Percentiles rank a stretch among this genome's conserved stretches.
Conservation (phyloP, 331 rosid species). For the Dryas integrifolia region DNA sequence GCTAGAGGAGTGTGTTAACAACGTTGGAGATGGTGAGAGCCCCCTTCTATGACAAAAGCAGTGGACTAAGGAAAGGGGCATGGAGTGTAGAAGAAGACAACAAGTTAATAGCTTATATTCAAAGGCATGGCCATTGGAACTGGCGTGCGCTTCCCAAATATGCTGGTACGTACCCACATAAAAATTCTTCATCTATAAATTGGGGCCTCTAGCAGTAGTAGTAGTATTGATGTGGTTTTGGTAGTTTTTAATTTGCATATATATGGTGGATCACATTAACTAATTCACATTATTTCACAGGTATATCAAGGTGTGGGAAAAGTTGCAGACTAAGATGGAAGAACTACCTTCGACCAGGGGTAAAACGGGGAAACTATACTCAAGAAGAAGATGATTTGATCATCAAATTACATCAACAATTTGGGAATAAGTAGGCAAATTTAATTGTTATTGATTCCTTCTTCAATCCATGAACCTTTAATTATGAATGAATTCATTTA, state of each 20-base stretch:
- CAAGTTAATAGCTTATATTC: slow-evolving; percentile 43
- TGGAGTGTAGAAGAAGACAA: slow-evolving; percentile 77
- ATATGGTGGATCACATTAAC: neutral
- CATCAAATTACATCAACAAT: slow-evolving; percentile 44
- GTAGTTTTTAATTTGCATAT: neutral
- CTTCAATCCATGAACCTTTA: neutral
- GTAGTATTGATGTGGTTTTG: too few relatives aligned
- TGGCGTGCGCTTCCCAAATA: slow-evolving; percentile 75
- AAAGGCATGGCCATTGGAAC: slow-evolving; percentile 51
- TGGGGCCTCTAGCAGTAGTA: too few relatives aligned
- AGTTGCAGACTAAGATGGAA: slow-evolving; percentile 87
- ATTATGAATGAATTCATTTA: too few relatives aligned
- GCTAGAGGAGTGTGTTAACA: neutral
- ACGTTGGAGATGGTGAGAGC: slow-evolving; percentile 63
- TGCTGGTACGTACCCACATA: slow-evolving; percentile 43
- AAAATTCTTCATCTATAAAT: too few relatives aligned
- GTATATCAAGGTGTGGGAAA: slow-evolving; percentile 75
- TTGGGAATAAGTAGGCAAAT: slow-evolving; percentile 62
- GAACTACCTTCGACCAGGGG: slow-evolving; percentile 66
- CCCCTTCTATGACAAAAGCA: slow-evolving; percentile 50
- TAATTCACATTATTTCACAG: slow-evolving; percentile 19
- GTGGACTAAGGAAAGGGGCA: slow-evolving; percentile 76
- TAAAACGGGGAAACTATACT: slow-evolving; percentile 59
- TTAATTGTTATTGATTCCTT: neutral
- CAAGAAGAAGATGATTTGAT: slow-evolving; percentile 52